A percentile compares a stretch with the other conserved stretches of the same genome.
Conservation (phyloP, 768 basidiomycete genomes). For the Russula lepida region DNA sequence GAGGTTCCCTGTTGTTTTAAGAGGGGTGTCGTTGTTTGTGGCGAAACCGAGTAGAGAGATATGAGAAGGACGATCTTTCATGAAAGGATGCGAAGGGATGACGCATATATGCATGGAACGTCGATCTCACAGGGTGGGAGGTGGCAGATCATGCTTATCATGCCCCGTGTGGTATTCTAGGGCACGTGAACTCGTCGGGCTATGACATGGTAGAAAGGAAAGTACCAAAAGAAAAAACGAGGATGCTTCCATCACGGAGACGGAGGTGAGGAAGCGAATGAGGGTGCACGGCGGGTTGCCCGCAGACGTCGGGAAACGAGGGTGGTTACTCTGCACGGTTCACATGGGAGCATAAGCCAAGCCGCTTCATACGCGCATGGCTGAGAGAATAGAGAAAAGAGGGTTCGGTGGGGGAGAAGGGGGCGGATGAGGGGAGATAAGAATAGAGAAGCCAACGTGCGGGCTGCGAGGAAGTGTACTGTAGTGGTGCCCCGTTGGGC, state of each 20-base stretch:
- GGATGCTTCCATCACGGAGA: background rate
- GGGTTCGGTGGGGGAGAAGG: background rate
- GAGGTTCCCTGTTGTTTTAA: background rate
- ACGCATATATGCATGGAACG: background rate
- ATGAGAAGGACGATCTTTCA: background rate
- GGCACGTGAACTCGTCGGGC: background rate
- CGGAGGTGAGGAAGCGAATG: background rate
- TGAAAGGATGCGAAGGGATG: background rate
- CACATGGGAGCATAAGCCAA: background rate
- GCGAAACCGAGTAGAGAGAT: background rate
- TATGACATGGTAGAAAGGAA: background rate
- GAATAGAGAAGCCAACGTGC: constrained; percentile 1
- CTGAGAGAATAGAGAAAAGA: background rate
- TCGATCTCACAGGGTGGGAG: constrained; percentile 1
- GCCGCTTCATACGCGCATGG: background rate
- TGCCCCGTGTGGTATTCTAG: background rate
- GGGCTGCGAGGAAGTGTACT: background rate
- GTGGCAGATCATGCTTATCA: background rate
- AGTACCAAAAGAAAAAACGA: background rate
- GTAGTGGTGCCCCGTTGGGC: background rate
- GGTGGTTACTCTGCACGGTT: constrained; percentile 10
- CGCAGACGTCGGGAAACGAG: background rate
- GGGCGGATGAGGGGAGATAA: constrained; percentile 1
- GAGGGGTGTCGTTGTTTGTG: background rate
- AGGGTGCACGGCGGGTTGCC: background rate